These are phyloP conservation scores for Neurospora sp. DNA, from an alignment of 495 filamentous ascomycete genomes.

Conservation along the genomic window DNA sequence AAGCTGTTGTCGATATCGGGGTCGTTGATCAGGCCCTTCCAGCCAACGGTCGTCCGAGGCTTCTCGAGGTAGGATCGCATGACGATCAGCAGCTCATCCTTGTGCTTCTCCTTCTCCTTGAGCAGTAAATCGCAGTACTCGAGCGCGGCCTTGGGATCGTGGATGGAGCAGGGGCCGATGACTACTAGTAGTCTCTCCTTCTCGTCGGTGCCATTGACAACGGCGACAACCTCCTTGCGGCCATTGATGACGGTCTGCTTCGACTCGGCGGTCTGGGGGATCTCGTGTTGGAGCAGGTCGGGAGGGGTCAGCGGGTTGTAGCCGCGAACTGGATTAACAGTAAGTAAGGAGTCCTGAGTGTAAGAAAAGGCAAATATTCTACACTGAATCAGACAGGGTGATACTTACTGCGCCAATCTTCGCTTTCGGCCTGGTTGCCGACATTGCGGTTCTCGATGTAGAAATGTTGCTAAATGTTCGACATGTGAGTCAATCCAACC, in stretches of 20 bases:
- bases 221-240: conserved; percentile 69
- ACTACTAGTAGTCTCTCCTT: conserved; percentile 77
- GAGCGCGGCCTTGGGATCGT: conserved; percentile 84
- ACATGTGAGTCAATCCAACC: conserved; percentile 6
- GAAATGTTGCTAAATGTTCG: conserved; percentile 34
- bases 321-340: conserved; percentile 53
- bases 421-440: conserved; percentile 66
- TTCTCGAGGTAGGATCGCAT: conserved; percentile 99
- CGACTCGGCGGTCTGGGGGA: conserved; percentile 66
- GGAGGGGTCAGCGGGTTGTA: conserved; percentile 93
- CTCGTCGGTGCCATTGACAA: conserved; percentile 71
- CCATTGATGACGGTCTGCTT: conserved; percentile 69
- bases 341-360: background rate
- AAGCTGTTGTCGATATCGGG: conserved; percentile 98
- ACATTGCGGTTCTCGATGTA: conserved; percentile 85
- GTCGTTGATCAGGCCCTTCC: conserved; percentile 99
- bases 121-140: conserved; percentile 86
- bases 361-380: background rate
- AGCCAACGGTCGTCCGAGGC: conserved; percentile 94
- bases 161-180: conserved; percentile 93
- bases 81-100: conserved; percentile 80
- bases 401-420: conserved; percentile 81
- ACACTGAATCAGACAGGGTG: background rate
- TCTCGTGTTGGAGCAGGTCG: conserved; percentile 91
- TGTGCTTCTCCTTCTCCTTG: conserved; percentile 78